Conservation (phyloP, 129 eudicot genomes). For the Lactuca saligna region DNA sequence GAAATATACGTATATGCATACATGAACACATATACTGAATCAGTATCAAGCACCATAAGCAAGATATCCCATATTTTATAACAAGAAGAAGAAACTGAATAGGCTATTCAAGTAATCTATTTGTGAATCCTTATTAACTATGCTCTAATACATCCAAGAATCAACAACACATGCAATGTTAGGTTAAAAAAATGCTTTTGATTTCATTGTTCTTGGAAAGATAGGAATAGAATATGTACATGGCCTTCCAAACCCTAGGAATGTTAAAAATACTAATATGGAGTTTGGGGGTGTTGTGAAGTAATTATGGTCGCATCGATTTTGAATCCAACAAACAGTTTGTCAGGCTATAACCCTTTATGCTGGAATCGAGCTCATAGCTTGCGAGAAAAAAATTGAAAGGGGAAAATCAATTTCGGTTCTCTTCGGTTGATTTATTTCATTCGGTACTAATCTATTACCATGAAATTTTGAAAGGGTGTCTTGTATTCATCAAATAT, state of each 20-base stretch:
- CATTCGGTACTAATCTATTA: background rate
- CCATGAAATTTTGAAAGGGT: background rate
- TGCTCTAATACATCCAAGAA: slow-evolving; percentile 8
- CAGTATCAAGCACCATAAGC: background rate
- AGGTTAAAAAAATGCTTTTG: slow-evolving; percentile 4
- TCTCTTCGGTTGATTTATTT: background rate
- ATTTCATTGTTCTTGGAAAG: background rate
- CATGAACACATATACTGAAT: background rate
- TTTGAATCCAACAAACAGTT: background rate
- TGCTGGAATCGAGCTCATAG: slow-evolving; percentile 11
- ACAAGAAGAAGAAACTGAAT: background rate
- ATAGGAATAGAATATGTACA: background rate
- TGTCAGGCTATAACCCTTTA: background rate
- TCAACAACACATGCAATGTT: background rate
- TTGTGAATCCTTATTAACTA: slow-evolving; percentile 3
- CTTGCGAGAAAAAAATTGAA: slow-evolving; percentile 3
- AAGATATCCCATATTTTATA: background rate
- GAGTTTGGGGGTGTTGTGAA: background rate
- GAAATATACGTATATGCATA: no score
- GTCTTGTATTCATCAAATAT: background rate
- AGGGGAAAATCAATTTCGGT: background rate
- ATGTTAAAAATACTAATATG: background rate
- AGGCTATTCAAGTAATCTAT: background rate
- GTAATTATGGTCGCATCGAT: slow-evolving; percentile 3
- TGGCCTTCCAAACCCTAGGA: background rate